Conservation (phyloP, 352 stramenopile species). For the Peronosclerospora sorghi region DNA sequence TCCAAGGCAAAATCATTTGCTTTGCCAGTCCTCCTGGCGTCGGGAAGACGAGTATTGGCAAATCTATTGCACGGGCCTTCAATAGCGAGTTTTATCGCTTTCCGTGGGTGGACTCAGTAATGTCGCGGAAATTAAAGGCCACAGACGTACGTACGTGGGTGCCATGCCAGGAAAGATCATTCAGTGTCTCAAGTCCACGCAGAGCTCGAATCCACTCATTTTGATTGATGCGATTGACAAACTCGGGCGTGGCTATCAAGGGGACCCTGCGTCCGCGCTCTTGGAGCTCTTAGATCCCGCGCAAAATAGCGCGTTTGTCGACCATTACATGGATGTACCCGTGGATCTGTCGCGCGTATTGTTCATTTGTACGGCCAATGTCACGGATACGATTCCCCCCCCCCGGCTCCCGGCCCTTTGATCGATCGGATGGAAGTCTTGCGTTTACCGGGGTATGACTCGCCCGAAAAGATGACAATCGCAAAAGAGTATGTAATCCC, state of each 20-base stretch:
- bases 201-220: slow-evolving; percentile 69
- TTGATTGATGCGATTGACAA: slow-evolving; percentile 86
- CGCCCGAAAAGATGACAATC: slow-evolving; percentile 80
- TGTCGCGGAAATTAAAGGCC: slow-evolving; percentile 75
- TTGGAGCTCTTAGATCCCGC: slow-evolving; percentile 81
- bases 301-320: slow-evolving; percentile 80
- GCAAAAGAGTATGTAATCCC: slow-evolving; percentile 64
- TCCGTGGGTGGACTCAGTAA: slow-evolving; percentile 72
- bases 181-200: slow-evolving; percentile 58
- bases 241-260: slow-evolving; percentile 61
- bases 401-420: slow-evolving; percentile 37
- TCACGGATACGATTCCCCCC: slow-evolving; percentile 65
- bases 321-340: slow-evolving; percentile 81
- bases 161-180: slow-evolving; percentile 81
- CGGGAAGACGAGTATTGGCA: slow-evolving; percentile 75
- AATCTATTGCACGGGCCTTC: slow-evolving; percentile 66
- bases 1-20: slow-evolving; percentile 83
- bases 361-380: slow-evolving; percentile 82
- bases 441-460: slow-evolving; percentile 68
- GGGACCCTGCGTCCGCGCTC: slow-evolving; percentile 53
- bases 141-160: slow-evolving; percentile 83
- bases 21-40: slow-evolving; percentile 78
- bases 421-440: slow-evolving; percentile 83
- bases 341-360: slow-evolving; percentile 80
- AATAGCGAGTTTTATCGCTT: slow-evolving; percentile 70